These are phyloP conservation scores for Leptodontidium sp. DNA, from an alignment of 2,329 filamentous ascomycete genomes.

Conservation along the genomic window DNA sequence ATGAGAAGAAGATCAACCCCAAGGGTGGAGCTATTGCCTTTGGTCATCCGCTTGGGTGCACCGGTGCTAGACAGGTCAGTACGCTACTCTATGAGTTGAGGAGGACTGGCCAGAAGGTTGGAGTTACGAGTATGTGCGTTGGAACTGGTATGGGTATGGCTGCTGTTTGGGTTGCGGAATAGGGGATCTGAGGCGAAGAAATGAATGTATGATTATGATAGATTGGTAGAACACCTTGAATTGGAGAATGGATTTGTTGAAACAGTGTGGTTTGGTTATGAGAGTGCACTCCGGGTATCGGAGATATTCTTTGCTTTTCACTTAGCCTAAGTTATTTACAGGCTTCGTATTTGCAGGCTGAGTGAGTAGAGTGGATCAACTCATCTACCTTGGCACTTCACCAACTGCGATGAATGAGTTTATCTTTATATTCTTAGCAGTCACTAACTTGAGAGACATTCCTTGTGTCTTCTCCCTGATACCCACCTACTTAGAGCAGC, in stretches of 20 bases:
- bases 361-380: too few species aligned
- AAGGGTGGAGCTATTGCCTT: conserved; percentile 97
- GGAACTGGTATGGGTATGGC: conserved; percentile 99
- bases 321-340: neutral
- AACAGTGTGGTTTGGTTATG: neutral
- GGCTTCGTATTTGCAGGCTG: too few species aligned
- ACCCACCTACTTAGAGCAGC: too few species aligned
- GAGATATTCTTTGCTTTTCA: neutral
- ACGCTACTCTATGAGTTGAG: conserved; percentile 90
- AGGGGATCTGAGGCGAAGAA: conserved; percentile 45
- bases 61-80: conserved; percentile 90
- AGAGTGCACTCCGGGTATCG: neutral
- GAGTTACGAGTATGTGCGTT: conserved; percentile 94
- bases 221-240: conserved; percentile 29
- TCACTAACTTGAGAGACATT: too few species aligned
- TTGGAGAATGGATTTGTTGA: conserved; percentile 11
- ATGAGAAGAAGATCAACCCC: conserved; percentile 90
- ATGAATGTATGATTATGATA: conserved; percentile 35
- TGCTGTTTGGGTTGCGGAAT: conserved; percentile 94
- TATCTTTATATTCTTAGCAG: too few species aligned
- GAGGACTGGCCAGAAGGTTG: conserved; percentile 84
- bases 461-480: too few species aligned
- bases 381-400: too few species aligned
- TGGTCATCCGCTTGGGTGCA: conserved; percentile 93
- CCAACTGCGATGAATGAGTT: too few species aligned